A percentile compares a stretch with the other conserved stretches of the same genome.
phyloP scores from a whole-genome alignment of 2,329 filamentous ascomycete genomes.

The Lecanicillium sp. region DNA sequence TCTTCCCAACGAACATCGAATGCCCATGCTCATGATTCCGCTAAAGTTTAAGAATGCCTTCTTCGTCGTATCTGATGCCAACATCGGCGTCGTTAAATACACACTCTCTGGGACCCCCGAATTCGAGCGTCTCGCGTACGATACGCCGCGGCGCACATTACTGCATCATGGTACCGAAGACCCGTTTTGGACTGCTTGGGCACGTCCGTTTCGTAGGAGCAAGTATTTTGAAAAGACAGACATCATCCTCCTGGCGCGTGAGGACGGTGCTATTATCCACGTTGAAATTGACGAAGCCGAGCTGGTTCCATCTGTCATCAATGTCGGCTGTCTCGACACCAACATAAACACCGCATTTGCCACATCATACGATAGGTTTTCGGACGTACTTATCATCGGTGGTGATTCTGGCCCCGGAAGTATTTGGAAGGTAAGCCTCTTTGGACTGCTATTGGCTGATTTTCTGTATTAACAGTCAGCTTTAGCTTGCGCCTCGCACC shows the following conservation, averaged over 20 bases:
- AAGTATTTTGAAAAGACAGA: slow-evolving; percentile 58
- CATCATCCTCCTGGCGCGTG: slow-evolving; percentile 75
- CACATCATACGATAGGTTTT: slow-evolving; percentile 56
- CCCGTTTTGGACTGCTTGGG: slow-evolving; percentile 79
- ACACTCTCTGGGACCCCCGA: slow-evolving; percentile 42
- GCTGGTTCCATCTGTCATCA: slow-evolving; percentile 44
- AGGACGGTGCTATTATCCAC: slow-evolving; percentile 75
- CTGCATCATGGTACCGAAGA: slow-evolving; percentile 36
- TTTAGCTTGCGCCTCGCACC: slow-evolving; percentile 45
- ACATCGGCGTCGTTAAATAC: slow-evolving; percentile 48
- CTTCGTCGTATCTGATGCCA: slow-evolving; percentile 54
- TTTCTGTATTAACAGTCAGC: slow-evolving; percentile 1
- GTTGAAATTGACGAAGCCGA: slow-evolving; percentile 56
- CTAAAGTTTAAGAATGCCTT: slow-evolving; percentile 64
- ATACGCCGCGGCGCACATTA: slow-evolving; percentile 29
- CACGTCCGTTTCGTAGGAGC: slow-evolving; percentile 61
- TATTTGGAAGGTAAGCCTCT: slow-evolving; percentile 59
- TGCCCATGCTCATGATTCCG: slow-evolving; percentile 65
- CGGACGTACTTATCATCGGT: slow-evolving; percentile 72
- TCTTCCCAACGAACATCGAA: slow-evolving; percentile 41
- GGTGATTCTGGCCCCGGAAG: slow-evolving; percentile 73
- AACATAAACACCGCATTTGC: slow-evolving; percentile 79
- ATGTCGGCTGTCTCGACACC: slow-evolving; percentile 57
- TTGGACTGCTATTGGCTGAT: slow-evolving; percentile 2
- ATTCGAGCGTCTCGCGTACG: slow-evolving; percentile 36